Evolutionary conservation across 2,329 filamentous ascomycete genomes (phyloP), one percentile per base, ranked within the genome.

Genomic region (Paecilomyces formosus): DNA sequence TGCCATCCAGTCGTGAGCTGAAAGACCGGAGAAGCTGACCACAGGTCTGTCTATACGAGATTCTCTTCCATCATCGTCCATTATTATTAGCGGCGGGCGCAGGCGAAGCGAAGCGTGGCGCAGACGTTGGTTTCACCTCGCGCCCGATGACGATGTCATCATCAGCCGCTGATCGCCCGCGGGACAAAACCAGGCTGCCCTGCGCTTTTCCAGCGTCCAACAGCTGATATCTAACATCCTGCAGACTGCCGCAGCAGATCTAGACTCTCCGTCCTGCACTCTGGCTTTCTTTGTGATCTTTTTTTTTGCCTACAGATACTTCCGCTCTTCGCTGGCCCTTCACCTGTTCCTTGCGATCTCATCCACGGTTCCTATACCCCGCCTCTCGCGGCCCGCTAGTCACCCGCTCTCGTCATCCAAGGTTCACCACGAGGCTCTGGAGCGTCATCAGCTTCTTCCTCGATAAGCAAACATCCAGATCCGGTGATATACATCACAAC

Each of bases 341-440:
- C 35, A n/a, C 13, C 33, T 13, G 33, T 39, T 39, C 9, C 33
- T 39, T 39, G 13, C 13, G 13, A 18, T 21, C 39, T 45, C 18
- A 45, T 45, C 39, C 39, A 45, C 39, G 39, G 39, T 45, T 45
- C n/a, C 39, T 11, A 18, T 45, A 18, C 39, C 39, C 39, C 39
- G 39, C 39, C 39, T 45, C 35, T 59, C 59, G 51, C 63, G 68
- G 67, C 64, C 65, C 66, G 67, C 61, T 56, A 60, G 71, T 72
- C 71, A 72, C 64, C 71, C 69, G 70, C 67, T 60, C 58, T 64
- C 66, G 65, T 70, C 69, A 72, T 66, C 70, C 70, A 72, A 70
- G 69, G 70, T 72, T 70, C 66, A 50, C 26, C 54, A 55, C 60
- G 15, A 35, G 28, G 30, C 8, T 31, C 21, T 57, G 56, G 24